These are phyloP conservation scores for Citrus reticulata DNA, from an alignment of 345 rosid genomes.

Conservation along the genomic window DNA sequence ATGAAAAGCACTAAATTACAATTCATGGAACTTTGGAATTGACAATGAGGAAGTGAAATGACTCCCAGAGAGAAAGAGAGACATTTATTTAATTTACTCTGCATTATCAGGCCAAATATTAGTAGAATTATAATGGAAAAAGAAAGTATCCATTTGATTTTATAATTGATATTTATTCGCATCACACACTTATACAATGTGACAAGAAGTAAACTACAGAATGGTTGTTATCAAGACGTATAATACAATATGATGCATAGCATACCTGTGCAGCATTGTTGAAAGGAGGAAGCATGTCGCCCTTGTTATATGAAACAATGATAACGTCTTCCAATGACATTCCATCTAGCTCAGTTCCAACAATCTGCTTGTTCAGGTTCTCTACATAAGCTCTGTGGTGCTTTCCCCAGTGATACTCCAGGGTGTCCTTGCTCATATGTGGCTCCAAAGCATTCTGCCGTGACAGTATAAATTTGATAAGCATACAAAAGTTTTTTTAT, in stretches of 20 bases:
- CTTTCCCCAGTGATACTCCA: slow-evolving; percentile 94
- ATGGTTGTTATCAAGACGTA: too few relatives aligned
- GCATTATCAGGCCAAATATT: background rate
- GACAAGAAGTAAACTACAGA: background rate
- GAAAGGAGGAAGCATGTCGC: slow-evolving; percentile 78
- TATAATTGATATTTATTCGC: background rate
- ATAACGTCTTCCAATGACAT: slow-evolving; percentile 62
- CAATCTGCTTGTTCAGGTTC: slow-evolving; percentile 77
- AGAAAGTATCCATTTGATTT: too few relatives aligned
- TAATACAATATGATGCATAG: background rate
- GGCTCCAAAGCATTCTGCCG: slow-evolving; percentile 88
- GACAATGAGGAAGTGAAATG: background rate
- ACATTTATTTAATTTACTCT: background rate
- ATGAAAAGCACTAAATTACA: background rate
- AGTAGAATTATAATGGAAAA: background rate
- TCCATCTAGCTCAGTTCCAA: slow-evolving; percentile 62
- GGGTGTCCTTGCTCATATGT: slow-evolving; percentile 69
- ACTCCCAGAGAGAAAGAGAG: background rate
- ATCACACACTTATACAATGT: background rate
- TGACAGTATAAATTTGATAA: background rate
- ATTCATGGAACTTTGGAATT: background rate
- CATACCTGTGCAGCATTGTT: slow-evolving; percentile 93
- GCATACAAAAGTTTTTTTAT: background rate
- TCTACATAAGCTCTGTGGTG: slow-evolving; percentile 87
- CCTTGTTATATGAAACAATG: slow-evolving; percentile 58